Conservation (phyloP, 1,284 basidiomycete species). For the Moesziomyces sp. region DNA sequence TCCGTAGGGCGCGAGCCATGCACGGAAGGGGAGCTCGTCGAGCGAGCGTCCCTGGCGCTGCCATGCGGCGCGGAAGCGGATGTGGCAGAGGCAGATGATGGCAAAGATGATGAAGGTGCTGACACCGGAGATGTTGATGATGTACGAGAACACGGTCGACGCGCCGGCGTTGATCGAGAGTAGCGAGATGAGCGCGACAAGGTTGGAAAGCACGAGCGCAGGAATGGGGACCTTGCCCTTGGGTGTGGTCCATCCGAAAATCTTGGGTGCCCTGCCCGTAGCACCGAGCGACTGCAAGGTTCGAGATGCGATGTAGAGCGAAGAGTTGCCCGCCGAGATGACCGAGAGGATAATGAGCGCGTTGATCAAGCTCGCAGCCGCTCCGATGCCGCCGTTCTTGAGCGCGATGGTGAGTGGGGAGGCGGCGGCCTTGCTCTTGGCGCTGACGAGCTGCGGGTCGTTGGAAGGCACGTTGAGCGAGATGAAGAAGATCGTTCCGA, state of each 20-base stretch:
- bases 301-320: constrained; percentile 54
- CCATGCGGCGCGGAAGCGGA: constrained; percentile 54
- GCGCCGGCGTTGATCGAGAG: constrained; percentile 44
- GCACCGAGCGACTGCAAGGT: constrained; percentile 48
- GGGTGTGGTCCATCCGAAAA: constrained; percentile 37
- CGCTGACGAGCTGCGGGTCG: constrained; percentile 37
- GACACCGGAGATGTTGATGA: constrained; percentile 49
- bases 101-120: constrained; percentile 49
- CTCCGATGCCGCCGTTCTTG: constrained; percentile 39
- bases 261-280: constrained; percentile 43
- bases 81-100: constrained; percentile 46
- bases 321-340: constrained; percentile 52
- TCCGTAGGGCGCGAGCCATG: constrained; percentile 39
- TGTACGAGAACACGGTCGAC: constrained; percentile 40
- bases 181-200: constrained; percentile 42
- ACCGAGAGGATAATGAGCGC: constrained; percentile 52
- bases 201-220: constrained; percentile 41
- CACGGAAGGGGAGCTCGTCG: constrained; percentile 42
- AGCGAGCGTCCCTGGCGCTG: constrained; percentile 30
- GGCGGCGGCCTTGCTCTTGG: constrained; percentile 26
- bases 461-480: constrained; percentile 46
- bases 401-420: constrained; percentile 57
- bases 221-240: constrained; percentile 46
- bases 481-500: constrained; percentile 56
- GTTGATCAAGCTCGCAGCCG: constrained; percentile 50